These are phyloP conservation scores for Penicillium sp. DNA, from an alignment of 2,329 filamentous ascomycete species.

Conservation along the genomic window DNA sequence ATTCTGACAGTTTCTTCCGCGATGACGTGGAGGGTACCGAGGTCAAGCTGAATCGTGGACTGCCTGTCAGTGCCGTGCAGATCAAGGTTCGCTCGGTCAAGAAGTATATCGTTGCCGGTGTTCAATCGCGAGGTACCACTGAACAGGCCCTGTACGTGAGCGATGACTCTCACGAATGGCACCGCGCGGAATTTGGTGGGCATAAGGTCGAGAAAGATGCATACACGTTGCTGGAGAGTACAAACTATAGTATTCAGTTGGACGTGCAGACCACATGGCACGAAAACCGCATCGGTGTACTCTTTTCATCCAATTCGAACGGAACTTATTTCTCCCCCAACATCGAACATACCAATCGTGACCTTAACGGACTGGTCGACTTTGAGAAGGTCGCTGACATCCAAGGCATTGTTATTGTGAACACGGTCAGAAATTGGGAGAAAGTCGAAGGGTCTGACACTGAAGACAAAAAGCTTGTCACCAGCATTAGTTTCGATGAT, in stretches of 20 bases:
- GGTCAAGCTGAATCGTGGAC: constrained; percentile 71
- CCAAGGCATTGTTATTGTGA: constrained; percentile 88
- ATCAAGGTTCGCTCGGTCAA: constrained; percentile 82
- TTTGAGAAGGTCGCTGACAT: constrained; percentile 93
- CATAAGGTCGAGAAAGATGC: constrained; percentile 82
- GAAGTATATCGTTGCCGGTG: constrained; percentile 81
- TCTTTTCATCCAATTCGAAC: constrained; percentile 96
- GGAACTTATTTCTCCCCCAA: constrained; percentile 95
- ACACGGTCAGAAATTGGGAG: constrained; percentile 82
- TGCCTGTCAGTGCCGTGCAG: constrained; percentile 71
- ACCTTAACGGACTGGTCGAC: constrained; percentile 74
- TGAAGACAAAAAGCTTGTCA: constrained; percentile 67
- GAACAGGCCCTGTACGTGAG: constrained; percentile 93
- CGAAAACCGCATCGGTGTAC: constrained; percentile 73
- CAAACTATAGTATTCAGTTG: constrained; percentile 96
- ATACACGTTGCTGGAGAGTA: constrained; percentile 93
- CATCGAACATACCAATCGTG: constrained; percentile 87
- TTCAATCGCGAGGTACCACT: constrained; percentile 74
- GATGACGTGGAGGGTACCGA: constrained; percentile 61
- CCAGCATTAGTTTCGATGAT: constrained; percentile 92
- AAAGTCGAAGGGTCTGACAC: constrained; percentile 61
- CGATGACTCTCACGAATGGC: constrained; percentile 81
- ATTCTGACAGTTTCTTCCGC: constrained; percentile 82
- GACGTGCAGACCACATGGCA: constrained; percentile 74
- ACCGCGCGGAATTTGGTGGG: constrained; percentile 84